Conservation (phyloP, 331 rosid genomes). For the Rosa hybrid region DNA sequence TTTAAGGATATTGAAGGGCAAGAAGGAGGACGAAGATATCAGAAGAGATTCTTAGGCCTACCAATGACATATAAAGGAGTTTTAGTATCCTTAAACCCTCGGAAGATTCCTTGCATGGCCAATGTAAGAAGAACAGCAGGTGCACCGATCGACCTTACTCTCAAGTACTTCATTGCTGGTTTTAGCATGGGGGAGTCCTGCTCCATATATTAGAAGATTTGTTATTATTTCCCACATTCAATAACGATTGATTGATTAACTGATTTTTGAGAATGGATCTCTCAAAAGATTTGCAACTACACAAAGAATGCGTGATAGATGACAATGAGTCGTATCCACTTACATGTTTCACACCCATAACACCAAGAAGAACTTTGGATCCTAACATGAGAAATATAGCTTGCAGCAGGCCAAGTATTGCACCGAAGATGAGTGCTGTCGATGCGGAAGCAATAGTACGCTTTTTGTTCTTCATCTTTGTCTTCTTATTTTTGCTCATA, state of each 20-base stretch:
- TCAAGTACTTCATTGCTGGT: conserved; percentile 80
- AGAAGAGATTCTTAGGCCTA: neutral
- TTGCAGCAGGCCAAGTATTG: conserved; percentile 79
- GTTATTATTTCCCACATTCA: conserved; percentile 4
- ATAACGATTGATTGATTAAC: neutral
- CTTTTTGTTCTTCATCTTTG: conserved; percentile 47
- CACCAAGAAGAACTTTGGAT: conserved; percentile 70
- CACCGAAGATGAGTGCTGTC: conserved; percentile 90
- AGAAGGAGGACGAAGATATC: neutral
- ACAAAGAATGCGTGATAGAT: neutral
- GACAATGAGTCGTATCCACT: conserved; percentile 20
- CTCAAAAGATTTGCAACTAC: neutral
- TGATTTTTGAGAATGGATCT: neutral
- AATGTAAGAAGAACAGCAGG: conserved; percentile 97
- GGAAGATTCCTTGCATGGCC: conserved; percentile 97
- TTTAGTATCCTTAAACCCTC: conserved; percentile 95
- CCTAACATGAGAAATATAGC: conserved; percentile 68
- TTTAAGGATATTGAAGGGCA: neutral
- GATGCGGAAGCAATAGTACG: conserved; percentile 84
- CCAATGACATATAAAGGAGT: conserved; percentile 94
- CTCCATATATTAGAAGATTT: neutral
- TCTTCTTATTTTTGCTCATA: conserved; percentile 22
- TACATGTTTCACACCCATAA: conserved; percentile 88
- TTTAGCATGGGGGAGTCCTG: conserved; percentile 87
- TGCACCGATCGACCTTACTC: conserved; percentile 83